Evolutionary conservation across 2,329 filamentous ascomycete genomes (phyloP), one percentile per base, ranked within the genome.

Genomic region (Beauveria bassiana): DNA sequence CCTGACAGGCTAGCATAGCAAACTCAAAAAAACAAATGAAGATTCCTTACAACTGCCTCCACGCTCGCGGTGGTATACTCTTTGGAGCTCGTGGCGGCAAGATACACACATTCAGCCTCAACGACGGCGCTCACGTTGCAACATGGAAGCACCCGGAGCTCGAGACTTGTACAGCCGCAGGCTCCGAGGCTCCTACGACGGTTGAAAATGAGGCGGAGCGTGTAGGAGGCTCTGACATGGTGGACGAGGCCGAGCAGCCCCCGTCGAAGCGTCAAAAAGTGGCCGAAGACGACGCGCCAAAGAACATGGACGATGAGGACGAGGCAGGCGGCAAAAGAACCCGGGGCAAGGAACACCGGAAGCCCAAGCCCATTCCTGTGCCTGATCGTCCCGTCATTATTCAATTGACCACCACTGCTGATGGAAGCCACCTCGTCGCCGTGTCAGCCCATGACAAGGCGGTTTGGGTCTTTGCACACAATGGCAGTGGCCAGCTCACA

Each of bases 381-480:
- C 74, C 76, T 2, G 82, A 86, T 60, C 72, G 78, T 63, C 82
- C 87, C 5, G 86, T 88, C 68, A 83, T 97, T 60, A 88, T 87
- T 62, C 84, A 88, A 64, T 71, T 97, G 65, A 78, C 83, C 24
- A 75, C 83, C 31, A 88, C 91, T 0, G 72, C 78, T 16, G 80
- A 89, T 66, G 84, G 86, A 16, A 79, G 82, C 47, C 79, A 96
- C 74, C 72, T 96, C 22, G 78, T 96, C 47, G 89, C 86, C 24
- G 84, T 96, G 34, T 96, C 92, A 9, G 87, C 85, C n/a, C 91
- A 96, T 69, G 95, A 98, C 78, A 99, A 99, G 77, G 86, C 84
- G 55, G 81, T 99, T 46, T 90, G 90, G 72, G 90, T 97, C 0
- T 90, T 98, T 70, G 79, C 85, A 66, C 79, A 93, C 63, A 80